phyloP scores from a whole-genome alignment of 108 stramenopile species.

The Epithemia pelagica region DNA sequence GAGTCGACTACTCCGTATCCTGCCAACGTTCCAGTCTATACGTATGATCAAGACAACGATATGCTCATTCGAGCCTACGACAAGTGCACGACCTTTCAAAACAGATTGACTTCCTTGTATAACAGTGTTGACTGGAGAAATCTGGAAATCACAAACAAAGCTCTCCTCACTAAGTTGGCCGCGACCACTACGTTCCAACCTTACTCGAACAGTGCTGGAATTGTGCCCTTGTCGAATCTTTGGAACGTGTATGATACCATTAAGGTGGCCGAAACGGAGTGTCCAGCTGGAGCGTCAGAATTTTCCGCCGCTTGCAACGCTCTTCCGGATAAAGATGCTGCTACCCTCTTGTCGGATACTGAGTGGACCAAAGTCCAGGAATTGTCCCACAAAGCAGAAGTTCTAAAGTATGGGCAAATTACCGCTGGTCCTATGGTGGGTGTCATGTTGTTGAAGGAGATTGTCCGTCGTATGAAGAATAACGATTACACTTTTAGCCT shows the following conservation, averaged over 20 bases:
- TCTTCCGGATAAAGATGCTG: conserved; percentile 2
- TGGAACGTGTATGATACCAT: conserved; percentile 41
- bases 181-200: conserved; percentile 11
- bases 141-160: conserved; percentile 15
- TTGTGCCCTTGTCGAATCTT: conserved; percentile 20
- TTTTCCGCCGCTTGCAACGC: neutral
- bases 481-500: conserved; percentile 6
- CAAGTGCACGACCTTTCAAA: conserved; percentile 28
- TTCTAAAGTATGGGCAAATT: conserved; percentile 20
- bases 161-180: conserved; percentile 24
- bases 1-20: conserved; percentile 1
- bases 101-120: conserved; percentile 21
- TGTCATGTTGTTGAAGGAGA: conserved; percentile 25
- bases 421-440: conserved; percentile 27
- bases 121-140: conserved; percentile 13
- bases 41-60: conserved; percentile 21
- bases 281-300: conserved; percentile 3
- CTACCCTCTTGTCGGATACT: conserved; percentile 5
- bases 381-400: conserved; percentile 21
- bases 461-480: conserved; percentile 18
- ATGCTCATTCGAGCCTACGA: conserved; percentile 34
- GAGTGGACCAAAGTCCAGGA: conserved; percentile 17
- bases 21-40: conserved; percentile 30
- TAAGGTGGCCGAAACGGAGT: conserved; percentile 34
- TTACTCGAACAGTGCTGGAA: conserved; percentile 12